These are phyloP conservation scores for Camellia granthamiana DNA, from an alignment of 148 eudicot species.

Conservation along the genomic window DNA sequence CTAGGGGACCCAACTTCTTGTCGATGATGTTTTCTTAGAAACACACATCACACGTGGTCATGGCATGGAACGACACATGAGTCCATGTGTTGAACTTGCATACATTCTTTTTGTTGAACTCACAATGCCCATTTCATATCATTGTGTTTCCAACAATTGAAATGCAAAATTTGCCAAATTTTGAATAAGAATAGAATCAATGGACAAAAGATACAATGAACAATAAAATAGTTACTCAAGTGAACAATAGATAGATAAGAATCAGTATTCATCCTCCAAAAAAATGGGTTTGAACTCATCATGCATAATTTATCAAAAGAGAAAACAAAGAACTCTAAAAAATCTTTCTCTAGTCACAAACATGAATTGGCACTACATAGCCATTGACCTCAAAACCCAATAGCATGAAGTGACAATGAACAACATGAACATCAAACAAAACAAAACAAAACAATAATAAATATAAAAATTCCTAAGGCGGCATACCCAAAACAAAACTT, in stretches of 20 bases:
- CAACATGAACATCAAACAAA: background rate
- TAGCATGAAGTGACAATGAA: background rate
- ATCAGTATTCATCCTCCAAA: background rate
- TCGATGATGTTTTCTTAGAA: too few species aligned
- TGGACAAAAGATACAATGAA: background rate
- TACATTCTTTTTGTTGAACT: too few species aligned
- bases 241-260: background rate
- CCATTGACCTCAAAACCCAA: background rate
- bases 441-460: background rate
- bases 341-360: background rate
- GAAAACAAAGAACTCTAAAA: background rate
- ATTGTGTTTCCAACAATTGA: too few species aligned
- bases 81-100: too few species aligned
- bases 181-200: background rate
- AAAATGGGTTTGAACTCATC: too few species aligned
- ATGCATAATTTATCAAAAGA: background rate
- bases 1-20: too few species aligned
- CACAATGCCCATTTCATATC: too few species aligned
- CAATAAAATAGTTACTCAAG: background rate
- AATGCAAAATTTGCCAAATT: background rate
- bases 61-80: too few species aligned
- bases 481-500: background rate
- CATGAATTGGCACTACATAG: background rate
- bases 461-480: background rate
- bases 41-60: too few species aligned